Percentiles rank a stretch among this genome's conserved stretches.
Conservation (phyloP, 2,329 filamentous ascomycete genomes). For the Elsinoe ampelina region DNA sequence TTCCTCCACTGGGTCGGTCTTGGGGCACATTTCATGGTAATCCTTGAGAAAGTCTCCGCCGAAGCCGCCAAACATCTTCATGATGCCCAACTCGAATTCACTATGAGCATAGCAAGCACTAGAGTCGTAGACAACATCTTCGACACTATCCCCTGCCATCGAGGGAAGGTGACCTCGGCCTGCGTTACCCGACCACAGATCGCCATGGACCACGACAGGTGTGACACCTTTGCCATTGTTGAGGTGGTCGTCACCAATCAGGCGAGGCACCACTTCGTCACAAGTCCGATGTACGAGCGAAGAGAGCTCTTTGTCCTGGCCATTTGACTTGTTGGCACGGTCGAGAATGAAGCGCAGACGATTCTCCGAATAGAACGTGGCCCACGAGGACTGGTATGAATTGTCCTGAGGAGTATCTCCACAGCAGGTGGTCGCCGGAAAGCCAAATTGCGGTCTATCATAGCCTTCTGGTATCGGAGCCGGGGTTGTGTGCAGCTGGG, state of each 20-base stretch:
- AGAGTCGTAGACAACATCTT: conserved; percentile 76
- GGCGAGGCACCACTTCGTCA: conserved; percentile 57
- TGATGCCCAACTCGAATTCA: conserved; percentile 88
- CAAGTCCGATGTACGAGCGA: conserved; percentile 57
- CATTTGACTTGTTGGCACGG: conserved; percentile 51
- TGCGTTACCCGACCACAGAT: conserved; percentile 88
- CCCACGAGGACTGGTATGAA: conserved; percentile 62
- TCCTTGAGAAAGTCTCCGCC: conserved; percentile 61
- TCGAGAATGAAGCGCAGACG: conserved; percentile 58
- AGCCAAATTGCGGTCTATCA: conserved; percentile 62
- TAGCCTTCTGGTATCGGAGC: conserved; percentile 56
- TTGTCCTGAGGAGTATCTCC: conserved; percentile 79
- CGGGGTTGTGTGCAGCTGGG: conserved; percentile 65
- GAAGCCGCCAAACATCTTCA: conserved; percentile 95
- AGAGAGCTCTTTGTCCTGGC: conserved; percentile 52
- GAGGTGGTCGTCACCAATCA: conserved; percentile 62
- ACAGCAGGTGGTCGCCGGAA: conserved; percentile 77
- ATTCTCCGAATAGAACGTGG: conserved; percentile 74
- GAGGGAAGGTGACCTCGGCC: conserved; percentile 54
- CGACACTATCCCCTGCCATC: conserved; percentile 38
- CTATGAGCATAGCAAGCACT: conserved; percentile 74
- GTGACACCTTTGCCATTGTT: conserved; percentile 50
- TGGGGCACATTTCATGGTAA: conserved; percentile 66
- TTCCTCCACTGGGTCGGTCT: conserved; percentile 69
- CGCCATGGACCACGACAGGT: conserved; percentile 82